Percentiles rank a stretch among this genome's conserved stretches.
Evolutionary conservation across 805 yeast genomes (phyloP).

Genomic region (Saturnispora ahearnii): DNA sequence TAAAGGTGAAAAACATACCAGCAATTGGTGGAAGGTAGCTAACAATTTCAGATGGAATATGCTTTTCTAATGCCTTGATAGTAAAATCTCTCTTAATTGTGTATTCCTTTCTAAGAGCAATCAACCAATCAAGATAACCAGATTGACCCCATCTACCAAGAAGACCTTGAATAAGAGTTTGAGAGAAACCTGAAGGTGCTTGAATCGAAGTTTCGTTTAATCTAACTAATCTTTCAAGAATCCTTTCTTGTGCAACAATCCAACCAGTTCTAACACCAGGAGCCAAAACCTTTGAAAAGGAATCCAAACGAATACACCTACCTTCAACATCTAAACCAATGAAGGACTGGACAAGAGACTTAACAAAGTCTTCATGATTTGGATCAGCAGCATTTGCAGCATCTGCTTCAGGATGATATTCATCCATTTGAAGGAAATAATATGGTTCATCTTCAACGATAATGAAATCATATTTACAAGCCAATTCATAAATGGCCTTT

Average conservation of each 20-base stretch:
- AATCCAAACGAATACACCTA: conserved; percentile 80
- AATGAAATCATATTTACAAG: conserved; percentile 77
- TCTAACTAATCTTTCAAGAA: conserved; percentile 60
- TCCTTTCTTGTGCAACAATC: conserved; percentile 62
- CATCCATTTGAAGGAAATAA: conserved; percentile 90
- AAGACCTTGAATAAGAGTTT: conserved; percentile 58
- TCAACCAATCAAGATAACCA: conserved; percentile 86
- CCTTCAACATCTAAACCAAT: conserved; percentile 75
- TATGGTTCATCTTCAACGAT: conserved; percentile 96
- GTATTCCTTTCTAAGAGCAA: conserved; percentile 73
- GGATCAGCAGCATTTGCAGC: conserved; percentile 20
- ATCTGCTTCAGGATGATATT: conserved; percentile 45
- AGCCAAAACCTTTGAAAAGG: conserved; percentile 84
- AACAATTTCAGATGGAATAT: conserved; percentile 40
- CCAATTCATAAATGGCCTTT: conserved; percentile 60
- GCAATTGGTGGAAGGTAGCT: conserved; percentile 58
- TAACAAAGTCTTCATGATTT: conserved; percentile 56
- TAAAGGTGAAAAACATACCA: conserved; percentile 78
- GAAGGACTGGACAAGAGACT: conserved; percentile 67
- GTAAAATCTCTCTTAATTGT: conserved; percentile 83
- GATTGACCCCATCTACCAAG: conserved; percentile 83
- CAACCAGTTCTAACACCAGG: conserved; percentile 89
- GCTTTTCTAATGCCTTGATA: conserved; percentile 58
- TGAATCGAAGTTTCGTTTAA: conserved; percentile 78
- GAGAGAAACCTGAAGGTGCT: conserved; percentile 73